Evolutionary conservation across 2,329 filamentous ascomycete species (phyloP).

Genomic region (Aureobasidium sp.): DNA sequence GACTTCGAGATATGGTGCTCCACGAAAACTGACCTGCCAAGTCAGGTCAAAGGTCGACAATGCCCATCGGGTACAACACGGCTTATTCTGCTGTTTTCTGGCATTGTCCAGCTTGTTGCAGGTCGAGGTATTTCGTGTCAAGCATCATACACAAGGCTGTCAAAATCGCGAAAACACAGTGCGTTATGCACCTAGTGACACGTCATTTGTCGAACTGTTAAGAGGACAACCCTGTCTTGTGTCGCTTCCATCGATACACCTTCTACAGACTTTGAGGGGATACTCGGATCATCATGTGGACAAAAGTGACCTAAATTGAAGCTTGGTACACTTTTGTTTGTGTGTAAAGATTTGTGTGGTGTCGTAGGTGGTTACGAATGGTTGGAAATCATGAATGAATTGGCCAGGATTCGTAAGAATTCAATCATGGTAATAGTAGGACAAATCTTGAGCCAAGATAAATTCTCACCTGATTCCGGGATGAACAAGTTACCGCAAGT

Average conservation of each 20-base stretch:
- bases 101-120: neutral
- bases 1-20: neutral
- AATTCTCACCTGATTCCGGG: no score
- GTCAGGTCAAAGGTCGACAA: neutral
- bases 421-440: no score
- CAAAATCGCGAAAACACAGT: neutral
- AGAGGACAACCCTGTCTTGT: neutral
- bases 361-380: no score
- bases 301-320: neutral
- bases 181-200: neutral
- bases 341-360: no score
- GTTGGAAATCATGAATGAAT: no score
- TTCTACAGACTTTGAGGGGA: neutral
- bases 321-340: no score
- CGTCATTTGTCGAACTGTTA: neutral
- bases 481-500: neutral
- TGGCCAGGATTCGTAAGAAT: no score
- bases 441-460: no score
- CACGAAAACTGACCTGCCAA: neutral
- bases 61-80: neutral
- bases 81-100: neutral
- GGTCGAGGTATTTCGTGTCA: neutral
- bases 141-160: neutral
- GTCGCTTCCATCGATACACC: neutral
- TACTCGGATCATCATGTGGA: neutral